phyloP scores from a whole-genome alignment of 305 asterid genomes.

The Fraxinus baroniana region DNA sequence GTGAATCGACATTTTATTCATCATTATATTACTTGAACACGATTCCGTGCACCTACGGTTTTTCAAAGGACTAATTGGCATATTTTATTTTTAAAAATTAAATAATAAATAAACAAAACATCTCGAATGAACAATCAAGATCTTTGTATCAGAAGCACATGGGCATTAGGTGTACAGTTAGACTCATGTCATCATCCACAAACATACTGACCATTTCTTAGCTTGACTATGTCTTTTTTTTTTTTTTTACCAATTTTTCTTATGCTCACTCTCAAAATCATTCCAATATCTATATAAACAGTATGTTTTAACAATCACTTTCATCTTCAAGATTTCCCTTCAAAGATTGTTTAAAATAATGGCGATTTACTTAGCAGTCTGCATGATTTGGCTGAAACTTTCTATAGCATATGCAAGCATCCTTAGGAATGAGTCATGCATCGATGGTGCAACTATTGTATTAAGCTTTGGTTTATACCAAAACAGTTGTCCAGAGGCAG shows the following conservation, averaged over 20 bases:
- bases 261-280: not conserved
- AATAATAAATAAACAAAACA: too few species aligned
- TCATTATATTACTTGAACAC: too few species aligned
- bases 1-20: too few species aligned
- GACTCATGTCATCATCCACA: constrained; percentile 15
- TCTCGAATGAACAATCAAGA: not conserved
- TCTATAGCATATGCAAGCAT: constrained; percentile 25
- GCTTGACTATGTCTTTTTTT: constrained; percentile 36
- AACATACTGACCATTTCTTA: constrained; percentile 41
- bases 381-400: constrained; percentile 30
- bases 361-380: constrained; percentile 34
- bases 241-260: not conserved
- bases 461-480: constrained; percentile 62
- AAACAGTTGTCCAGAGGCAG: constrained; percentile 68
- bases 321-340: not conserved
- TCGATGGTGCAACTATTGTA: constrained; percentile 35
- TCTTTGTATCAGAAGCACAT: constrained; percentile 24
- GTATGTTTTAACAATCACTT: not conserved
- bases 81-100: too few species aligned
- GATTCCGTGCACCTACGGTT: too few species aligned
- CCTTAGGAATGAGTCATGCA: constrained; percentile 38
- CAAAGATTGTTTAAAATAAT: constrained; percentile 16
- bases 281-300: constrained; percentile 29
- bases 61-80: too few species aligned
- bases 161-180: constrained; percentile 47